Evolutionary conservation across 345 rosid species (phyloP).

Genomic region (Brassica juncea): DNA sequence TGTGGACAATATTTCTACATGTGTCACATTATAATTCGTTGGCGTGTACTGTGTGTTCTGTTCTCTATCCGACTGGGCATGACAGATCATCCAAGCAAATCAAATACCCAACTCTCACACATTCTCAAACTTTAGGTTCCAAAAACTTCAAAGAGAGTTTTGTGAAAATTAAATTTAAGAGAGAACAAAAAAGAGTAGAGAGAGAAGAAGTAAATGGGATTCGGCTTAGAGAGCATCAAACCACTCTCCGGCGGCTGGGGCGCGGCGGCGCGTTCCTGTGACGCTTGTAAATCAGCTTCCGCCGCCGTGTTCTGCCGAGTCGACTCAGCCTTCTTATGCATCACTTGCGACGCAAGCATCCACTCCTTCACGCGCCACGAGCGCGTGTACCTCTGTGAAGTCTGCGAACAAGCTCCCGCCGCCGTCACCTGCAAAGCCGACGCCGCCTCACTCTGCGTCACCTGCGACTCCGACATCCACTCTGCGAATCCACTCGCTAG

Average conservation of each 20-base stretch:
- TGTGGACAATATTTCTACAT: conserved; percentile 46
- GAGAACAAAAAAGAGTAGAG: background rate
- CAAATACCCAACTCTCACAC: conserved; percentile 34
- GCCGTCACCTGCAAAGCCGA: conserved; percentile 95
- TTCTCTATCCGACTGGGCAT: conserved; percentile 41
- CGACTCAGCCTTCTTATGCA: conserved; percentile 68
- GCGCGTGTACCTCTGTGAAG: conserved; percentile 81
- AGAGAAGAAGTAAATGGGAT: conserved; percentile 43
- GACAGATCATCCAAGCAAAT: conserved; percentile 38
- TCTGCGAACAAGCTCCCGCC: conserved; percentile 96
- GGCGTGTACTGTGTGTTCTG: conserved; percentile 23
- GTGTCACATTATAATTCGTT: conserved; percentile 39
- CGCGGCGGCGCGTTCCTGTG: conserved; percentile 68
- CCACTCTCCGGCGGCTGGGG: conserved; percentile 50
- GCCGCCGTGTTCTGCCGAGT: conserved; percentile 69
- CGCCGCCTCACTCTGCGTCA: conserved; percentile 80
- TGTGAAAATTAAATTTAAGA: background rate
- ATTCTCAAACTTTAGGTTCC: conserved; percentile 22
- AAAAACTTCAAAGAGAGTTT: background rate
- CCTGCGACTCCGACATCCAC: conserved; percentile 90
- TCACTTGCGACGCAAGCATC: conserved; percentile 63
- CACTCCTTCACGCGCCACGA: conserved; percentile 63
- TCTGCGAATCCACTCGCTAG: conserved; percentile 86
- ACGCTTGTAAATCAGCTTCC: conserved; percentile 68
- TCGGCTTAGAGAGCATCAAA: conserved; percentile 42